Base-by-base conservation (phyloP, 78 protist species). In the Chrysochromulina parva region DNA sequence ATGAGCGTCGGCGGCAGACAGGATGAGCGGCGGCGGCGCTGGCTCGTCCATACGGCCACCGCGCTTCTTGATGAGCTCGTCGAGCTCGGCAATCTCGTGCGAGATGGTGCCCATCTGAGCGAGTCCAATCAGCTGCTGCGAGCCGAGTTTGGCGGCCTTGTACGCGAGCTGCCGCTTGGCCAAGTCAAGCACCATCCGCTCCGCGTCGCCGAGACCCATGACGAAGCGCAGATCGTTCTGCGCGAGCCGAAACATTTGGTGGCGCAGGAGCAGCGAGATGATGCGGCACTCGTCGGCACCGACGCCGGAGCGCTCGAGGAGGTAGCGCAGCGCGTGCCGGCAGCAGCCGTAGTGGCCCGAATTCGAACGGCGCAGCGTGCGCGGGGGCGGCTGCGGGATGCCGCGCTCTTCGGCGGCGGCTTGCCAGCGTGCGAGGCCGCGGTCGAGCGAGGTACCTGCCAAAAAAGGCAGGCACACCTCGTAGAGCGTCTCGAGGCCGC, bases 1-100 rank as follows among this genome's bases (percentile, higher is more conserved):
- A n/a, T 52, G 62, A 3, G 11, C 20, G 19, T 78, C 86, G 38
- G 62, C 62, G 10, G 2, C 86, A 13, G 11, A 50, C 28, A 78
- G 86, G 60, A 53, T 10, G 62, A 78, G 86, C 50, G 86, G 86
- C 60, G 55, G 59, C 28, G 85, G 85, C 10, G 57, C 82, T 53
- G 13, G 3, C 26, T 11, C 57, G 13, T 62, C 69, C 26, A 5
- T 22, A 20, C 6, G 10, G 69, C 24, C 7, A 5, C 7, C 69
- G 20, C 9, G 9, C 9, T 16, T 10, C 69, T 10, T 22, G 69
- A 62, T 10, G 26, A 62, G 26, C 10, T 62, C 69, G 26, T 62
- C 26, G 26, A 62, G 16, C 69, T 13, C 26, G 28, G 7, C 11
- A 11, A 38, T 2, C 53, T 69, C 19, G 13, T 11, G 22, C 9